Percentiles rank a stretch among this genome's conserved stretches.
phyloP scores from a whole-genome alignment of 2,329 filamentous ascomycete genomes.

The Ascosphaera aggregata region DNA sequence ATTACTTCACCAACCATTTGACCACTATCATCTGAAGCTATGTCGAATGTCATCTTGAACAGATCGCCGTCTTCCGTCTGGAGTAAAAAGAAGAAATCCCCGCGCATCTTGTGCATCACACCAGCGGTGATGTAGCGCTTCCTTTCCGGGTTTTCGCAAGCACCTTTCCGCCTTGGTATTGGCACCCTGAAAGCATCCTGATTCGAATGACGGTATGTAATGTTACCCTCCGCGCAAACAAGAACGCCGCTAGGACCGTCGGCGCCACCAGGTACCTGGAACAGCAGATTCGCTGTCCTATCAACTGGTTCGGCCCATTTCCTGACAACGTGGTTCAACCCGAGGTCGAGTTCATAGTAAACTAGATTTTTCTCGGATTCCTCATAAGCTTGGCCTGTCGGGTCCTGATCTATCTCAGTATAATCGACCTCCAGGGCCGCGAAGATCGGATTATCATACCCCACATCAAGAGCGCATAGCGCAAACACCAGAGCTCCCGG shows the following conservation, averaged over 20 bases:
- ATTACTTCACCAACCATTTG: conserved; percentile 61
- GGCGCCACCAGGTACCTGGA: conserved; percentile 83
- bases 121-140: conserved; percentile 74
- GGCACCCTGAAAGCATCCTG: conserved; percentile 73
- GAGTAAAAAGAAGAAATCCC: conserved; percentile 89
- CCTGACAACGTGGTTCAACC: conserved; percentile 86
- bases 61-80: conserved; percentile 96
- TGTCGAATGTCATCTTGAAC: conserved; percentile 88
- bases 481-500: conserved; percentile 76
- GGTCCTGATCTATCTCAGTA: conserved; percentile 72
- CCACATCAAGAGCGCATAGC: conserved; percentile 73
- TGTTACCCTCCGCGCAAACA: conserved; percentile 80
- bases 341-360: conserved; percentile 93
- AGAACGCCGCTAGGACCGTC: conserved; percentile 89
- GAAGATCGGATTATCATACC: conserved; percentile 93
- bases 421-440: conserved; percentile 89
- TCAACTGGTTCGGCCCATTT: conserved; percentile 94
- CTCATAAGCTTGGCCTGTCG: conserved; percentile 56
- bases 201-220: conserved; percentile 94
- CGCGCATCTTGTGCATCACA: conserved; percentile 94
- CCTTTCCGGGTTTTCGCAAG: conserved; percentile 76
- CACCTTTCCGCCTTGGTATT: conserved; percentile 65
- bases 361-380: conserved; percentile 78
- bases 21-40: conserved; percentile 53
- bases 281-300: conserved; percentile 66